phyloP scores from a whole-genome alignment of 2,329 filamentous ascomycete species.

The Exutisphaerella laricina region DNA sequence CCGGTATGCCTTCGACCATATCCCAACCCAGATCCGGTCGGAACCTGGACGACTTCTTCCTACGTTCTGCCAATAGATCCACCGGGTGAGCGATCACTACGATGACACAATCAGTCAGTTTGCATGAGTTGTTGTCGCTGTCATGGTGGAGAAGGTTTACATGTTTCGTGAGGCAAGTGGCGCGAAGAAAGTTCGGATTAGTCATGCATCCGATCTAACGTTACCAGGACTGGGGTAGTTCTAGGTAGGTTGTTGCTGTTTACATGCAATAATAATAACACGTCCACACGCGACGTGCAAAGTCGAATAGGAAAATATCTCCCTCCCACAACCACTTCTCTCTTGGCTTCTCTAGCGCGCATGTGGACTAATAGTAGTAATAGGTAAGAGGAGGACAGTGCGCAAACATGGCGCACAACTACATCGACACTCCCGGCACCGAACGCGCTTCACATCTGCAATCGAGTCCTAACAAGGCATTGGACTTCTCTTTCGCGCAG shows the following conservation, averaged over 20 bases:
- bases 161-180: no score
- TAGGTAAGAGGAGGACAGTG: constrained; percentile 3
- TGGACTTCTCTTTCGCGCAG: constrained; percentile 81
- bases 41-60: no score
- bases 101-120: no score
- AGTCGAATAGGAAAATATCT: background rate
- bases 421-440: constrained; percentile 80
- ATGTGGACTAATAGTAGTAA: constrained; percentile 11
- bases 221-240: no score
- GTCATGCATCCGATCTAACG: no score
- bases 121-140: background rate
- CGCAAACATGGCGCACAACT: constrained; percentile 39
- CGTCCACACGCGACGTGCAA: no score
- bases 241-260: no score
- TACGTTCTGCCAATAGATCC: no score
- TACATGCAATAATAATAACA: no score
- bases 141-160: no score
- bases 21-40: no score
- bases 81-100: no score
- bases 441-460: constrained; percentile 70
- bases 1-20: constrained; percentile 28
- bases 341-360: constrained; percentile 10
- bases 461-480: constrained; percentile 39
- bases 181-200: constrained; percentile 1
- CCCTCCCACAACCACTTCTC: background rate